phyloP scores from a whole-genome alignment of 1,139 yeast genomes.

The Petasospora rhodanensis region DNA sequence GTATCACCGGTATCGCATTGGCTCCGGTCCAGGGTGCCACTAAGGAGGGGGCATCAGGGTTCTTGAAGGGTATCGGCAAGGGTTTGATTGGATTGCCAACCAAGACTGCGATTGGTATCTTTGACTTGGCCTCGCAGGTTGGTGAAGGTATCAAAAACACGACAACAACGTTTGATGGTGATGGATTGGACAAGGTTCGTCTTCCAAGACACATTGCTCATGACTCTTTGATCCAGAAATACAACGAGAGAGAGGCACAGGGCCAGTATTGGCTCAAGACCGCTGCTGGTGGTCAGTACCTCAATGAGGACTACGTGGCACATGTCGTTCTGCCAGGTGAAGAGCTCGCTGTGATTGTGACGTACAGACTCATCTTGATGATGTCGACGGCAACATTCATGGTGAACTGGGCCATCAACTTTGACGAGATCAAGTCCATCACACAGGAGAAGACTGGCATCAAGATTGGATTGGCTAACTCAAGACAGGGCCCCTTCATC shows the following conservation, averaged over 20 bases:
- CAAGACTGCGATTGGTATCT: slow-evolving; percentile 91
- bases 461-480: slow-evolving; percentile 55
- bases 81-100: slow-evolving; percentile 96
- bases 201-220: slow-evolving; percentile 71
- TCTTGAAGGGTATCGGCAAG: slow-evolving; percentile 88
- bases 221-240: slow-evolving; percentile 70
- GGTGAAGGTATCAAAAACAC: slow-evolving; percentile 94
- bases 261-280: slow-evolving; percentile 92
- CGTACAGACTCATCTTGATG: slow-evolving; percentile 66
- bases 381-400: slow-evolving; percentile 60
- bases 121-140: slow-evolving; percentile 88
- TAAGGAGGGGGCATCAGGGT: slow-evolving; percentile 83
- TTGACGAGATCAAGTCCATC: slow-evolving; percentile 60
- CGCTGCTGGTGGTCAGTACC: slow-evolving; percentile 73
- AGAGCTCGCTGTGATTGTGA: slow-evolving; percentile 71
- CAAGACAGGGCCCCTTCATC: slow-evolving; percentile 66
- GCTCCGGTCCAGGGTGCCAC: slow-evolving; percentile 90
- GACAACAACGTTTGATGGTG: slow-evolving; percentile 84
- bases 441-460: slow-evolving; percentile 80
- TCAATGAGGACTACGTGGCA: slow-evolving; percentile 73
- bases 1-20: slow-evolving; percentile 82
- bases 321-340: slow-evolving; percentile 81
- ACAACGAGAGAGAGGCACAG: slow-evolving; percentile 78
- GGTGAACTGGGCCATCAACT: slow-evolving; percentile 62
- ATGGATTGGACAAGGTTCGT: slow-evolving; percentile 74